A percentile compares a stretch with the other conserved stretches of the same genome.
These are phyloP conservation scores for Rhynchospora pubera DNA, from an alignment of 176 grass and related monocot species.

Conservation along the genomic window DNA sequence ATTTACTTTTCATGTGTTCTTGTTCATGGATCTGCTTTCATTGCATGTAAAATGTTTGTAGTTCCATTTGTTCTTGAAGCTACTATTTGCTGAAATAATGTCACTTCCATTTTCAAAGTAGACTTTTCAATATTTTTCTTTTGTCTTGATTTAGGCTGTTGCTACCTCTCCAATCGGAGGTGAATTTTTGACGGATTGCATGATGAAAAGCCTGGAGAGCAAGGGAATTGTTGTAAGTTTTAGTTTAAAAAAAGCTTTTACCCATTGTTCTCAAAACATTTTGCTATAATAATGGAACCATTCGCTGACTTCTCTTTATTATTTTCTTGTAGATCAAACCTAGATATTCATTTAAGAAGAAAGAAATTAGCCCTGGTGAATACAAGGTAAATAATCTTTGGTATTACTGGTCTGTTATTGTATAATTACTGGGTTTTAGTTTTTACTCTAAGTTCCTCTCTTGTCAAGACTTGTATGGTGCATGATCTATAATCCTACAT, in stretches of 20 bases:
- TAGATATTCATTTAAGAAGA: slow-evolving; percentile 98
- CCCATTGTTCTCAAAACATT: slow-evolving; percentile 11
- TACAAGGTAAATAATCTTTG: slow-evolving; percentile 52
- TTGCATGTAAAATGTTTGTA: slow-evolving; percentile 9
- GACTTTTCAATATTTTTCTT: not conserved
- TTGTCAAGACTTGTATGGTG: not conserved
- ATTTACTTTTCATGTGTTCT: slow-evolving; percentile 2
- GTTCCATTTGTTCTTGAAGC: not conserved
- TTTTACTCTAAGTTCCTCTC: not conserved
- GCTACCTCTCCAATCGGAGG: slow-evolving; percentile 81
- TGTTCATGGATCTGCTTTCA: not conserved
- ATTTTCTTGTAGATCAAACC: slow-evolving; percentile 70
- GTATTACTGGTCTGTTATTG: not conserved
- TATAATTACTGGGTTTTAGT: not conserved
- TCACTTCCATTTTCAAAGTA: not conserved
- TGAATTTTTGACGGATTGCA: slow-evolving; percentile 98
- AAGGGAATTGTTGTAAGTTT: slow-evolving; percentile 73
- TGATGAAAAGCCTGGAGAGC: slow-evolving; percentile 99
- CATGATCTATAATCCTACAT: not conserved
- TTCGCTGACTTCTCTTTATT: not conserved
- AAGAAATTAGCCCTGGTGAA: slow-evolving; percentile 72
- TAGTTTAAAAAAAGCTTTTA: slow-evolving; percentile 19
- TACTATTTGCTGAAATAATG: not conserved
- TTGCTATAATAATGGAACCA: not conserved
- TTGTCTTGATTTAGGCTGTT: slow-evolving; percentile 58